Base-by-base conservation (phyloP, 768 basidiomycete species). In the Boletus speciosus region DNA sequence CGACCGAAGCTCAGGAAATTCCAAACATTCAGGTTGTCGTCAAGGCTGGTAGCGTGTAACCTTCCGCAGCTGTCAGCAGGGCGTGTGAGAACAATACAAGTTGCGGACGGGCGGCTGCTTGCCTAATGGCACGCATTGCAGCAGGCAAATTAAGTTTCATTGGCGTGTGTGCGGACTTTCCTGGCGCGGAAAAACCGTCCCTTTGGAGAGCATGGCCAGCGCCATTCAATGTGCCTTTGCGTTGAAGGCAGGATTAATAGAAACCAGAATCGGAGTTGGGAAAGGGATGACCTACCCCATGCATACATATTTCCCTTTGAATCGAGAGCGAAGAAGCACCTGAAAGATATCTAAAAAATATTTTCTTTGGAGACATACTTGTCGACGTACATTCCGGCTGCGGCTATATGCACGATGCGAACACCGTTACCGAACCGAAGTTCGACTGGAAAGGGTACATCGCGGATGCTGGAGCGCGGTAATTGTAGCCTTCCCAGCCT, bases 291-390 rank as follows among this genome's bases (percentile, higher is more conserved):
- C 64, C 74, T 54, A 89, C 90, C 93, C 90, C 93, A 95, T n/a
- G 85, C 85, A 63, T 85, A 79, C 23, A 95, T 71, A 32, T 73
- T 70, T 7, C 93, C 93, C 46, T 79, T 68, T 1, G 88, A 84
- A 68, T 93, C 89, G 38, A 95, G 71, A 2, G 90, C 91, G 63
- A 93, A 87, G 70, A 93, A 95, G 32, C 86, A 90, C 90, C 90
- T 93, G 54, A 23, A 49, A n/a, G 34, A 25, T 34, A 38, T 31
- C 9, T 47, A 2, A 45, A 51, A 50, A 38, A 2, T 29, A 45
- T 55, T 43, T 47, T 44, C 31, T 25, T 48, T 56, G 34, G 37
- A 46, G 23, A 44, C 40, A 47, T 32, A 38, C 37, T 6, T 42
- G 51, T 48, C 27, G 32, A 71, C 83, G 58, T 63, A 90, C 92